phyloP scores from a whole-genome alignment of 2,329 filamentous ascomycete genomes.

The Calonectria montana region DNA sequence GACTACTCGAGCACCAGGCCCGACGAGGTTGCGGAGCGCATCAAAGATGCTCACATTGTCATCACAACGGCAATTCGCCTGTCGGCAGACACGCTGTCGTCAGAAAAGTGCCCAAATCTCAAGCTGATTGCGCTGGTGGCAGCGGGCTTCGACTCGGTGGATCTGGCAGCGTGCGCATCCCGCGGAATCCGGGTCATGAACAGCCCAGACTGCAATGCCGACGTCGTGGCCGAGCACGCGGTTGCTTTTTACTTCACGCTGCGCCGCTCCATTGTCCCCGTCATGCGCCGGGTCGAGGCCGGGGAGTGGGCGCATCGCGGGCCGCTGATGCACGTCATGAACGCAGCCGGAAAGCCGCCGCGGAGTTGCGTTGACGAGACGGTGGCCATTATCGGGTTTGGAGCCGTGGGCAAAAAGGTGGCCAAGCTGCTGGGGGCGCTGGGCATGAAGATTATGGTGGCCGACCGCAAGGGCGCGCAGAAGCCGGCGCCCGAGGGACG shows the following conservation, averaged over 20 bases:
- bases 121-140: conserved; percentile 25
- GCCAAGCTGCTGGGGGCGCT: conserved; percentile 34
- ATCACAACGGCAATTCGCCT: conserved; percentile 40
- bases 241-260: conserved; percentile 74
- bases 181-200: conserved; percentile 80
- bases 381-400: conserved; percentile 43
- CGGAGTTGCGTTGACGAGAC: conserved; percentile 42
- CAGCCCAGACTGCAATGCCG: conserved; percentile 78
- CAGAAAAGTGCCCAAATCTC: conserved; percentile 10
- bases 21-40: conserved; percentile 20
- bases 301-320: conserved; percentile 12
- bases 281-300: conserved; percentile 2
- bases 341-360: conserved; percentile 36
- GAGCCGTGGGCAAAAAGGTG: conserved; percentile 38
- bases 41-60: conserved; percentile 41
- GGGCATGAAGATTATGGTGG: conserved; percentile 4
- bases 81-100: conserved; percentile 5
- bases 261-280: conserved; percentile 21
- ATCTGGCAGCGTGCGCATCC: conserved; percentile 59
- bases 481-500: neutral
- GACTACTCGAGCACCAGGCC: neutral
- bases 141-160: conserved; percentile 81
- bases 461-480: conserved; percentile 1
- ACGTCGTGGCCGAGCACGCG: conserved; percentile 79
- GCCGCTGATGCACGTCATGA: neutral